Percentiles rank a stretch among this genome's conserved stretches.
Evolutionary conservation across 306 rosid genomes (phyloP).

Genomic region (Castanopsis chinensis): DNA sequence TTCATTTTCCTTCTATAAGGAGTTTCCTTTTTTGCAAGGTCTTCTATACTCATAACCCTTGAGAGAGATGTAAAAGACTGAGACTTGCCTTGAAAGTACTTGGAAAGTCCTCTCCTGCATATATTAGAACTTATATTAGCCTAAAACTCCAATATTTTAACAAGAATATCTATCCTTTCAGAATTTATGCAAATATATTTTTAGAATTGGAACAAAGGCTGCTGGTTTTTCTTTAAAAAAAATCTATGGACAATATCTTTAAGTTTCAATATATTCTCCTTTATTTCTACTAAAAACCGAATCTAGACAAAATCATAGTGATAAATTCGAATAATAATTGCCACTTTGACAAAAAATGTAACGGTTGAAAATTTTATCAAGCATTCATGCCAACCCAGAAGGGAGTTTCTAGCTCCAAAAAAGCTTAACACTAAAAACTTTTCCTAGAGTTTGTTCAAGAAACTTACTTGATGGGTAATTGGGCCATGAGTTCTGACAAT

Average conservation of each 20-base stretch:
- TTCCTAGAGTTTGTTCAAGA: background rate
- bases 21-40: slow-evolving; percentile 47
- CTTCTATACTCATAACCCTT: slow-evolving; percentile 40
- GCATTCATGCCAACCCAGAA: background rate
- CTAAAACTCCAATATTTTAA: background rate
- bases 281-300: no score
- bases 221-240: background rate
- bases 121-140: background rate
- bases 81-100: slow-evolving; percentile 53
- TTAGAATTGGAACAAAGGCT: background rate
- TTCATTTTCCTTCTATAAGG: slow-evolving; percentile 34
- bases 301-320: background rate
- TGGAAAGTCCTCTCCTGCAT: slow-evolving; percentile 55
- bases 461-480: slow-evolving; percentile 51
- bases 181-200: background rate
- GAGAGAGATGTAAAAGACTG: slow-evolving; percentile 51
- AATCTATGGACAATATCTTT: background rate
- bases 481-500: slow-evolving; percentile 44
- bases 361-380: background rate
- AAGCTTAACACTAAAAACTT: background rate
- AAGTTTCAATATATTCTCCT: no score
- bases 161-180: background rate
- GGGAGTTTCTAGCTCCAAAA: background rate
- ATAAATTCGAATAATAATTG: background rate
- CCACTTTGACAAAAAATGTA: background rate